Base-by-base conservation (phyloP, 2,329 filamentous ascomycete genomes). In the Sporothrix schenckii region DNA sequence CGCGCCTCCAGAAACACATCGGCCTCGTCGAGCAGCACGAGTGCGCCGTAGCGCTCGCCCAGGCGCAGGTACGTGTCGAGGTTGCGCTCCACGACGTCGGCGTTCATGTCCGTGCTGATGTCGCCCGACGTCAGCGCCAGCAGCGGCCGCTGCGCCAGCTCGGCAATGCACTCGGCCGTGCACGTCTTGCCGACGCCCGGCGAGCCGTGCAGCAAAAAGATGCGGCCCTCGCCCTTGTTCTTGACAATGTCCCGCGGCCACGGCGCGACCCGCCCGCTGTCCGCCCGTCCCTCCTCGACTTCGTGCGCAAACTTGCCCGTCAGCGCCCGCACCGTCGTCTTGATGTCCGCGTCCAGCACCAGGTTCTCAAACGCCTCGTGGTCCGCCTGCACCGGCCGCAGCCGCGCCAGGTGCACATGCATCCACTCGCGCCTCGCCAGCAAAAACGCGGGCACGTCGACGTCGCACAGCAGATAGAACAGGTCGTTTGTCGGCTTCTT, bases 1-100 rank as follows among this genome's bases (percentile, higher is more conserved):
- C 87, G 84, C 68, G 82, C 77, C 76, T 88, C 85, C 10, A 89
- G 83, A 77, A 87, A 89, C 21, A 88, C 85, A 69, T 89, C 87
- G 2, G 85, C 86, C 76, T 89, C 87, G 75, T 89, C 86, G 4
- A 88, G 80, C 2, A 88, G 80, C 7, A 87, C 80, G 6, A 88
- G 80, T 50, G 82, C 85, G 21, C 80, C 81, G 77, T 83, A 86
- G 9, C 81, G 82, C 76, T 83, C 82, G 53, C 79, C 85, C 4
- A 86, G 80, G 53, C 80, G 79, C n/a, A 85, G 81, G 70, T 81
- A 80, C 27, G 76, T 72, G 75, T 85, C 83, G 16, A 85, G 81
- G 69, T 81, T 81, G 39, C 76, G 72, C 75, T 85, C 83, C 34
- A 85, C 80, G 1, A 76, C 73, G 53, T 73, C 74, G 6, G 79